A percentile compares a stretch with the other conserved stretches of the same genome.
Evolutionary conservation across 23 red algal genomes (phyloP).

Genomic region (Chondrus crispus): DNA sequence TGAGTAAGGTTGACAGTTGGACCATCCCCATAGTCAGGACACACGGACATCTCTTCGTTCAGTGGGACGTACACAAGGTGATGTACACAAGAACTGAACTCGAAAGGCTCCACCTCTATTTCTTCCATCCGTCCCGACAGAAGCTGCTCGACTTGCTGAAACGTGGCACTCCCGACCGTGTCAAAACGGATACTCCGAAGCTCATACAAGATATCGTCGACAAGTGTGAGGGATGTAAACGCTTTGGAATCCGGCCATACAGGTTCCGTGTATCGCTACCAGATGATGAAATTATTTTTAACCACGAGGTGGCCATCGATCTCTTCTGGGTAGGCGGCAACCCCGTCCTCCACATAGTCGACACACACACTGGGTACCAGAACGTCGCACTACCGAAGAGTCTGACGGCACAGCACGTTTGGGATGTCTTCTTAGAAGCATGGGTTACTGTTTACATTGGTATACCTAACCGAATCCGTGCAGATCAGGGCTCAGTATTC

Average conservation of each 20-base stretch:
- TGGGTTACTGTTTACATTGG: conserved; percentile 13
- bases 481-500: neutral
- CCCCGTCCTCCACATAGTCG: conserved; percentile 8
- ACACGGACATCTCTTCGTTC: neutral
- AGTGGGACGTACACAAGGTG: neutral
- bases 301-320: conserved; percentile 15
- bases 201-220: neutral
- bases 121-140: conserved; percentile 1
- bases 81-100: conserved; percentile 11
- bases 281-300: neutral
- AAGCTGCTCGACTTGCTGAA: neutral
- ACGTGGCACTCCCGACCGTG: neutral
- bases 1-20: neutral
- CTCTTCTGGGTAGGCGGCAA: conserved; percentile 2
- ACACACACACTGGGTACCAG: neutral
- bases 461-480: neutral
- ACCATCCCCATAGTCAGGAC: neutral
- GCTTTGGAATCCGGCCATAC: neutral
- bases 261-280: conserved; percentile 8
- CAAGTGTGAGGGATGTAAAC: neutral
- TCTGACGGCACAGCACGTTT: neutral
- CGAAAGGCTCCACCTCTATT: neutral
- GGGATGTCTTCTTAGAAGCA: conserved; percentile 15
- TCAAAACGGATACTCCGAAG: neutral
- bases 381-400: neutral